Conservation (phyloP, 345 rosid species). For the Eucalyptus tenuipes region DNA sequence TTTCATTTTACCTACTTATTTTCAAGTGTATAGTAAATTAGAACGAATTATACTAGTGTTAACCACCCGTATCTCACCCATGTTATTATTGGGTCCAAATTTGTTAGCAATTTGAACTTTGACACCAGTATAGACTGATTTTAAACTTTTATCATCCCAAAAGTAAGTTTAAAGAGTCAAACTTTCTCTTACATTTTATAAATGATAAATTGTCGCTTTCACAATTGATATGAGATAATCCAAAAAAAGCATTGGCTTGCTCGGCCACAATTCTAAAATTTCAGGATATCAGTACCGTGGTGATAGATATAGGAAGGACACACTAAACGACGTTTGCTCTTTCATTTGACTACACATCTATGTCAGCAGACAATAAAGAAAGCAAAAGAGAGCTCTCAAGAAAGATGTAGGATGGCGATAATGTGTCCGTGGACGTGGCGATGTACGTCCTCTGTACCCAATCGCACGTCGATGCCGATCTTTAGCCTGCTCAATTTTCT, state of each 20-base stretch:
- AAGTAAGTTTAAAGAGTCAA: background rate
- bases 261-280: background rate
- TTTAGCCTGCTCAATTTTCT: background rate
- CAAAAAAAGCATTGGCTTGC: background rate
- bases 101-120: background rate
- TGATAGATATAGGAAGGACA: background rate
- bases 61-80: no score
- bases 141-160: no score
- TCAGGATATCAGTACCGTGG: background rate
- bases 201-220: no score
- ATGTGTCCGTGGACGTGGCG: background rate
- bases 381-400: background rate
- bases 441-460: background rate
- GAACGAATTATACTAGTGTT: background rate
- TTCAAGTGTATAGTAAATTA: background rate
- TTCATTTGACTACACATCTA: background rate
- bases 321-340: background rate
- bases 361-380: background rate
- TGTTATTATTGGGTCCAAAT: background rate
- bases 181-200: background rate
- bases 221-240: no score
- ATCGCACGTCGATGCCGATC: background rate
- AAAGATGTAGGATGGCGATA: background rate
- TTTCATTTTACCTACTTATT: background rate
- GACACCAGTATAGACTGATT: background rate